Evolutionary conservation across 2,329 filamentous ascomycete species (phyloP).

Genomic region (Dactylellina sp.): DNA sequence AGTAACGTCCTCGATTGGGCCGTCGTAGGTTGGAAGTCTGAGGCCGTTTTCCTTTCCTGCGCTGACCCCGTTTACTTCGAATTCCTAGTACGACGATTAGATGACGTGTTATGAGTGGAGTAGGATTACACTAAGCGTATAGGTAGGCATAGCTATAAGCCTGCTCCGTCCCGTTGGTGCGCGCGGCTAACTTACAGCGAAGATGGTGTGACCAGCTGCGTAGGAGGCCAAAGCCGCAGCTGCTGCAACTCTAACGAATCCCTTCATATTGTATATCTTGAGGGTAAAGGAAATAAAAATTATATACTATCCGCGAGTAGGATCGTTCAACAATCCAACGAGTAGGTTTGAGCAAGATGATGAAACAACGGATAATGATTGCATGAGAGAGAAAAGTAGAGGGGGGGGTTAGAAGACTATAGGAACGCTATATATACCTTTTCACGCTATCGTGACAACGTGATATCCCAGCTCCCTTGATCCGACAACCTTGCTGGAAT

Average conservation of each 20-base stretch:
- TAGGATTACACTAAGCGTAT: too few species aligned
- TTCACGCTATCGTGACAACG: background rate
- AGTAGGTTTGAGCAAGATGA: slow-evolving; percentile 44
- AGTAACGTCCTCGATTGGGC: slow-evolving; percentile 61
- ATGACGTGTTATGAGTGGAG: background rate
- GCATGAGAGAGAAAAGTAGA: slow-evolving; percentile 16
- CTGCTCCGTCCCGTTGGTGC: too few species aligned
- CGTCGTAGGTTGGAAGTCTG: slow-evolving; percentile 62
- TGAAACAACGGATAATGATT: slow-evolving; percentile 17
- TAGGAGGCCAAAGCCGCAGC: slow-evolving; percentile 37
- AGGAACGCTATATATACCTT: slow-evolving; percentile 38
- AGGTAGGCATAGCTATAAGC: too few species aligned
- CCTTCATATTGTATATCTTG: slow-evolving; percentile 32
- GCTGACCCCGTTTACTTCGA: slow-evolving; percentile 55
- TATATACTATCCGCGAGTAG: slow-evolving; percentile 3
- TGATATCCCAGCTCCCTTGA: slow-evolving; percentile 3
- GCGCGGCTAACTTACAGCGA: slow-evolving; percentile 50
- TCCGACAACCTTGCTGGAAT: slow-evolving; percentile 9
- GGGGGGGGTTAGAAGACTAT: slow-evolving; percentile 5
- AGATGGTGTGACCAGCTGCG: slow-evolving; percentile 53
- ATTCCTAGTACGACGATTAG: slow-evolving; percentile 31
- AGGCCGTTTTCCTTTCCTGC: slow-evolving; percentile 51
- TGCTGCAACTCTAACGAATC: slow-evolving; percentile 30
- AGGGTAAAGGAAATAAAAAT: slow-evolving; percentile 27
- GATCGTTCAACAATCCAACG: slow-evolving; percentile 35